phyloP scores from a whole-genome alignment of 1,284 basidiomycete genomes.

The Coniophora puteana region DNA sequence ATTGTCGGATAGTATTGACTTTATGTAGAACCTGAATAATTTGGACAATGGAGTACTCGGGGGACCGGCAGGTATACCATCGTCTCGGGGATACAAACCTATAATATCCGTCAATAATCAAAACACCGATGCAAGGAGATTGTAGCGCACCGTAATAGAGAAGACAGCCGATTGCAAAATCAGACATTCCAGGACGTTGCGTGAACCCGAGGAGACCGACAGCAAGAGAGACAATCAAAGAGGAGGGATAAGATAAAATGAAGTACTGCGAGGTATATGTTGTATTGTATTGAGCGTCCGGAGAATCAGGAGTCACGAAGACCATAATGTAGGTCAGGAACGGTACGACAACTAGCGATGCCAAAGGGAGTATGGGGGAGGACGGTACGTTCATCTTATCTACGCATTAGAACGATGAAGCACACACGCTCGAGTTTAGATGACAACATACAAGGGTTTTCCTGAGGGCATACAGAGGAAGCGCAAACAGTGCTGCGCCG shows the following conservation, averaged over 20 bases:
- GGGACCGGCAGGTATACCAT: constrained; percentile 39
- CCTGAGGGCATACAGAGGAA: constrained; percentile 61
- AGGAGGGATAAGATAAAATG: constrained; percentile 48
- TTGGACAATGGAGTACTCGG: constrained; percentile 55
- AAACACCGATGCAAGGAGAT: not conserved
- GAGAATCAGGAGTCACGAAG: constrained; percentile 53
- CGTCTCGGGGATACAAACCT: constrained; percentile 56
- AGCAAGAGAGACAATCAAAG: constrained; percentile 39
- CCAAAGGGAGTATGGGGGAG: constrained; percentile 42
- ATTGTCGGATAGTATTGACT: constrained; percentile 85
- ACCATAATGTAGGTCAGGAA: constrained; percentile 55
- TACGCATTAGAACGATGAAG: constrained; percentile 12
- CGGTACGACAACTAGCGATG: constrained; percentile 54
- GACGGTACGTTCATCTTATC: constrained; percentile 38
- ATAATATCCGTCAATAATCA: constrained; percentile 7
- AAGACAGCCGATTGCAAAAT: constrained; percentile 45
- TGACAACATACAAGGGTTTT: constrained; percentile 48
- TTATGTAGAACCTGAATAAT: constrained; percentile 72
- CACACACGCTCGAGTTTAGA: not conserved
- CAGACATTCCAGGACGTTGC: constrained; percentile 50
- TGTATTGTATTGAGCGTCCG: constrained; percentile 41
- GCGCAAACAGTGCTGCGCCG: constrained; percentile 58
- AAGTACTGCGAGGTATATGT: constrained; percentile 50
- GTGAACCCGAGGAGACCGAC: constrained; percentile 54
- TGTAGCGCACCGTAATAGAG: constrained; percentile 55